Evolutionary conservation across 176 grass and related monocot species (phyloP), one percentile per base, ranked within the genome.

Genomic region (Phoenix roebelenii): DNA sequence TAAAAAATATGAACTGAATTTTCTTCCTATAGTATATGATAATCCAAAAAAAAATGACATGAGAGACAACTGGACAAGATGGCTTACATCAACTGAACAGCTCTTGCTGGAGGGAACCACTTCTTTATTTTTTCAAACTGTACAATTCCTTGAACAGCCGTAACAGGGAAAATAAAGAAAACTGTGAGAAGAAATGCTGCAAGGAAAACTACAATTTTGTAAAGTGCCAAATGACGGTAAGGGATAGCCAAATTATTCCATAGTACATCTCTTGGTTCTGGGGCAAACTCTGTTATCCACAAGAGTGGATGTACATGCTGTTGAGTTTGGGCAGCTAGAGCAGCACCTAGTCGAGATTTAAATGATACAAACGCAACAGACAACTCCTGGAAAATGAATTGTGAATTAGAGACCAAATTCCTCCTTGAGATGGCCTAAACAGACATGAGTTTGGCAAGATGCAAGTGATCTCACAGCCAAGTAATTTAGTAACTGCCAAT

Each of bases 351-450:
- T 15, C 69, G 82, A 61, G 89, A 85, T 55, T 83, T 89, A 72
- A 95, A 95, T 25, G 85, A 79, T 48, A 95, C 89, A 70, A 95
- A 95, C 60, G 85, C 85, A 54, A 86, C 89, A 16, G 82, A 82
- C 25, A 95, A 74, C 51, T 95, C 89, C 89, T 95, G 72, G 7
- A 85, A 61, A 58, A 25, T 22, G 78, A 67, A 64, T 28, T 23
- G 50, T 61, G 49, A 50, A 15, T 16, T 20, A 6, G 58, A 51
- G 16, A 6, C 32, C 32, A 35, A 35, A 35, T 35, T 35, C 32
- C 9, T 35, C 32, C 32, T 9, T 6, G 9, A 7, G 7, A 35
- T 35, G 32, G 32, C 32, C 6, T 35, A 35, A 35, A 35, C 32
- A 35, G 9, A 35, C 32, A 35, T 35, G 32, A 35, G 7, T 35